Conservation (phyloP, 2,329 filamentous ascomycete species). For the Monosporascus sp. region DNA sequence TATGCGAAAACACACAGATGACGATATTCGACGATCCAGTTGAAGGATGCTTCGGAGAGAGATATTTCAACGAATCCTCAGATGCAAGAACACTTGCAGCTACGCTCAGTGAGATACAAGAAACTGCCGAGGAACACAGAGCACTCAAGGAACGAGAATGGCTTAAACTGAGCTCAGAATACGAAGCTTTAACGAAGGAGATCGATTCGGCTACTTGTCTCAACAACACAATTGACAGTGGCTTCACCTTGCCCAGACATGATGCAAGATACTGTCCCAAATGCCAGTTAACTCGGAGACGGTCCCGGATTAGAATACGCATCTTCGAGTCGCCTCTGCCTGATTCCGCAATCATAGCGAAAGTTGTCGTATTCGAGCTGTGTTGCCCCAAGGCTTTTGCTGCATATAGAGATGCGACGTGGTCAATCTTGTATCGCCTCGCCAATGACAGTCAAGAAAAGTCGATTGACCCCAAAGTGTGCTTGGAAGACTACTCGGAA, state of each 20-base stretch:
- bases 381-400: constrained; percentile 27
- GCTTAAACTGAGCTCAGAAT: constrained; percentile 22
- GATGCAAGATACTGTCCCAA: constrained; percentile 27
- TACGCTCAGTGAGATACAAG: constrained; percentile 17
- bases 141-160: constrained; percentile 28
- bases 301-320: constrained; percentile 28
- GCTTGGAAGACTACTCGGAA: constrained; percentile 14
- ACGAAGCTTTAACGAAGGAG: constrained; percentile 24
- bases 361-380: constrained; percentile 37
- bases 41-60: constrained; percentile 39
- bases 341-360: constrained; percentile 18
- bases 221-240: constrained; percentile 10
- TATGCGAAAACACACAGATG: constrained; percentile 12
- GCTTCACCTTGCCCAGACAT: constrained; percentile 7
- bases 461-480: constrained; percentile 8
- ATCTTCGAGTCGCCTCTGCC: constrained; percentile 37
- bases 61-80: constrained; percentile 36
- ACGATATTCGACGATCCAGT: constrained; percentile 44
- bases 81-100: constrained; percentile 12
- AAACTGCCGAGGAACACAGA: constrained; percentile 9
- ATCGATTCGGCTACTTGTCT: constrained; percentile 27
- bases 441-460: constrained; percentile 14
- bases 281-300: constrained; percentile 26
- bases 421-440: constrained; percentile 28
- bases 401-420: constrained; percentile 36